Conservation (phyloP, 2,329 filamentous ascomycete species). For the Beauveria bassiana region DNA sequence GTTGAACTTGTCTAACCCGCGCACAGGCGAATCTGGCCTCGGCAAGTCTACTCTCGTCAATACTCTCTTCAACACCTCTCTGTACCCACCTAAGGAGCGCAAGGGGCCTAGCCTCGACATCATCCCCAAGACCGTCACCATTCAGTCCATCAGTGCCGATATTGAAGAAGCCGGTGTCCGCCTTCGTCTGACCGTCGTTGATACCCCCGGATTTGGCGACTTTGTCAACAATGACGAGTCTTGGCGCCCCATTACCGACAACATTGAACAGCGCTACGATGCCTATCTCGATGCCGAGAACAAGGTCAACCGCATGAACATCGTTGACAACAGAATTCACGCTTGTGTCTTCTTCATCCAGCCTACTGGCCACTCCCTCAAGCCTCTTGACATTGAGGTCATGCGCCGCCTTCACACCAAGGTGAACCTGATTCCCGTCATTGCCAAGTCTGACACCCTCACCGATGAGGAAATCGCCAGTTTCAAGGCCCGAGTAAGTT, state of each 20-base stretch:
- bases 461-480: constrained; percentile 91
- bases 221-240: constrained; percentile 99
- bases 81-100: constrained; percentile 97
- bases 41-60: constrained; percentile 99
- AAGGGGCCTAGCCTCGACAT: constrained; percentile 96
- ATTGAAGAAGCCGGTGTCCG: constrained; percentile 98
- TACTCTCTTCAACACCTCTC: constrained; percentile 98
- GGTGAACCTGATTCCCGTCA: constrained; percentile 99
- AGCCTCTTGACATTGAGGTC: constrained; percentile 97
- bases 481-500: constrained; percentile 92
- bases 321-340: constrained; percentile 97
- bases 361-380: constrained; percentile 94
- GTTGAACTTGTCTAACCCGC: constrained; percentile 4
- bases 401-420: constrained; percentile 99
- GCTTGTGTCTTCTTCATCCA: constrained; percentile 99
- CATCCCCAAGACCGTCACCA: constrained; percentile 94
- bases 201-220: constrained; percentile 96
- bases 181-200: constrained; percentile 90
- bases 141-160: constrained; percentile 89
- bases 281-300: constrained; percentile 98
- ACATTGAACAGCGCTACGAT: constrained; percentile 98
- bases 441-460: constrained; percentile 96
- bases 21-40: constrained; percentile 88
- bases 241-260: constrained; percentile 97
- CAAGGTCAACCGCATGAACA: constrained; percentile 99